A percentile compares a stretch with the other conserved stretches of the same genome.
Evolutionary conservation across 345 rosid genomes (phyloP).

Genomic region (Brassica nigra): DNA sequence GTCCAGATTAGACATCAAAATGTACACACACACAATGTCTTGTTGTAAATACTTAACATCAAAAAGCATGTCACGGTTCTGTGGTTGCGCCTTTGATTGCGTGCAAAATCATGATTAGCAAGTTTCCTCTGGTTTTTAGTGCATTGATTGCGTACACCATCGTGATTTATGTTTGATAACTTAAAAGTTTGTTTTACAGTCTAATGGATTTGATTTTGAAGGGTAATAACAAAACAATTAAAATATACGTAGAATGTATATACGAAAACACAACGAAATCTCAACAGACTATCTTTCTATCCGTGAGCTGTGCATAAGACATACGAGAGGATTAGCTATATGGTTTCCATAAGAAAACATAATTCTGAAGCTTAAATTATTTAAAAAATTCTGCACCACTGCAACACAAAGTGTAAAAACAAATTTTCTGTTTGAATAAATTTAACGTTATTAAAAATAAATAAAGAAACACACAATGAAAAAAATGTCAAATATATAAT

Average conservation of each 20-base stretch:
- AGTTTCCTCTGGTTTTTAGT: background rate
- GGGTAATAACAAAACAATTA: background rate
- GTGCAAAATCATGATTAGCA: background rate
- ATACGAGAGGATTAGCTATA: too few relatives aligned
- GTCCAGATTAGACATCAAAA: conserved; percentile 6
- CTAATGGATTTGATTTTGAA: background rate
- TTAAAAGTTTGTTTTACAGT: background rate
- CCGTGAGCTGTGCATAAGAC: too few relatives aligned
- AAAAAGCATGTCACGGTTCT: background rate
- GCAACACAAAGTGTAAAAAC: too few relatives aligned
- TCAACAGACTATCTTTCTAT: too few relatives aligned
- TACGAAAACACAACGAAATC: too few relatives aligned
- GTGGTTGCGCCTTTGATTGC: background rate
- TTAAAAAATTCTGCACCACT: too few relatives aligned
- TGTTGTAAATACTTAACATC: background rate
- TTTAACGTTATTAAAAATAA: too few relatives aligned
- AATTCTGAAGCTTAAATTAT: too few relatives aligned
- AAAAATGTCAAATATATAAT: background rate
- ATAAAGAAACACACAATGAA: background rate
- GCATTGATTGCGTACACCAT: background rate
- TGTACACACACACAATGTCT: background rate
- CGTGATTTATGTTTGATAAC: background rate
- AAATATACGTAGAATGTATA: background rate
- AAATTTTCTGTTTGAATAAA: too few relatives aligned
- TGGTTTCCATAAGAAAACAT: too few relatives aligned